Evolutionary conservation across 306 rosid genomes (phyloP).

Genomic region (Castanea mollissima): DNA sequence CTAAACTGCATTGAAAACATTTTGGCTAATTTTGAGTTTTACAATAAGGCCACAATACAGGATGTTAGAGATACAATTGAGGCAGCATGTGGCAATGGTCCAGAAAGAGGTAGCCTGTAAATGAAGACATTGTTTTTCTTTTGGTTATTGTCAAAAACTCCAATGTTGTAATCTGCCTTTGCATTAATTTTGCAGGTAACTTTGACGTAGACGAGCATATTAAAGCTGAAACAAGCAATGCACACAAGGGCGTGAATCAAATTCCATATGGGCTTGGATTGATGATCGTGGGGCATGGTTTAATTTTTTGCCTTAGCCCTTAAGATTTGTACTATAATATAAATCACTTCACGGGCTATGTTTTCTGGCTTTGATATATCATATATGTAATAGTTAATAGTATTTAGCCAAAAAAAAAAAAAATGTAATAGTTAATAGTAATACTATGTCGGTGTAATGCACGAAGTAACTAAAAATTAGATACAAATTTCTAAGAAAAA

Average conservation of each 20-base stretch:
- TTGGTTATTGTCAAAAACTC: background rate
- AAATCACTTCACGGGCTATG: background rate
- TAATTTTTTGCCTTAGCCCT: background rate
- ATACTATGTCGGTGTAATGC: too few species aligned
- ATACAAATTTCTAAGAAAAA: too few species aligned
- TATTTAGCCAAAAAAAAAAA: too few species aligned
- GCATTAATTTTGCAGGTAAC: conserved; percentile 41
- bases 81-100: conserved; percentile 78
- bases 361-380: too few species aligned
- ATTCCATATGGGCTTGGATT: conserved; percentile 43
- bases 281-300: conserved; percentile 35
- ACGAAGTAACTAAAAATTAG: too few species aligned
- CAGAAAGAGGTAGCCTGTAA: conserved; percentile 56
- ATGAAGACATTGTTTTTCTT: background rate
- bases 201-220: conserved; percentile 68
- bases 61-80: conserved; percentile 59
- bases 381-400: too few species aligned
- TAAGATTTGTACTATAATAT: background rate
- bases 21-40: conserved; percentile 56
- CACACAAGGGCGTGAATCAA: conserved; percentile 30
- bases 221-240: conserved; percentile 36
- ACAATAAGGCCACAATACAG: conserved; percentile 64
- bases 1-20: conserved; percentile 60
- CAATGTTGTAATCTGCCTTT: background rate
- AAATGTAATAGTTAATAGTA: too few species aligned